Base-by-base conservation (phyloP, 2,329 filamentous ascomycete species). In the Venturia nashicola region DNA sequence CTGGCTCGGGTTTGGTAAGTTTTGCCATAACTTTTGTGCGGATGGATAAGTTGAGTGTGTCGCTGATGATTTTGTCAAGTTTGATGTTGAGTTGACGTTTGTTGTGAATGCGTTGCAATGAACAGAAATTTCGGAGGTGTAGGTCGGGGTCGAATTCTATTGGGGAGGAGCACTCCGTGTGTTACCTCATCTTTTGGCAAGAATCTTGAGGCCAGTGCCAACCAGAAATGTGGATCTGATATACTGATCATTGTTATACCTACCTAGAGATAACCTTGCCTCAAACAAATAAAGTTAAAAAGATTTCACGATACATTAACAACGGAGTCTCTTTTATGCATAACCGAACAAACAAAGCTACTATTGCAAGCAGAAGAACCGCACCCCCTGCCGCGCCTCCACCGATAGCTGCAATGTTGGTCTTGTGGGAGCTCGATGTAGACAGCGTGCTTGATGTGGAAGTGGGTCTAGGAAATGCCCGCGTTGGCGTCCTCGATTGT, bases 301-400 rank as follows among this genome's bases (percentile, higher is more conserved):
- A 48, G 1, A 23, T 48, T 18, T 12, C 18, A 55, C 23, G 48
- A 36, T 55, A 48, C n/a, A 2, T 48, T 9, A 23, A 12, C 6
- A 48, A 48, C 20, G 44, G 44, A 23, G 20, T 27, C 16, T 42
- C 39, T 18, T 61, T 61, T 11, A 43, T 42, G n/a, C 36, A 46
- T 36, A 36, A 46, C 18, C 34, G 11, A 5, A 44, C 39, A 20
- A 61, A 39, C n/a, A 61, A 36, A 18, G 59, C 36, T 32, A 61
- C 39, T 5, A 61, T 36, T n/a, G 42, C 36, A 46, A 61, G 59
- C 39, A 61, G 36, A 3, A 61, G 11, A 2, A 61, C 23, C 12
- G 14, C 59, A 42, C 59, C 59, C 7, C 32, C 59, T n/a, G 42
- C 59, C 11, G 59, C 59, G 11, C 59, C 59, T n/a, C 59, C 59